Evolutionary conservation across 2,329 filamentous ascomycete genomes (phyloP).

Genomic region (Aspergillus aculeatinus): DNA sequence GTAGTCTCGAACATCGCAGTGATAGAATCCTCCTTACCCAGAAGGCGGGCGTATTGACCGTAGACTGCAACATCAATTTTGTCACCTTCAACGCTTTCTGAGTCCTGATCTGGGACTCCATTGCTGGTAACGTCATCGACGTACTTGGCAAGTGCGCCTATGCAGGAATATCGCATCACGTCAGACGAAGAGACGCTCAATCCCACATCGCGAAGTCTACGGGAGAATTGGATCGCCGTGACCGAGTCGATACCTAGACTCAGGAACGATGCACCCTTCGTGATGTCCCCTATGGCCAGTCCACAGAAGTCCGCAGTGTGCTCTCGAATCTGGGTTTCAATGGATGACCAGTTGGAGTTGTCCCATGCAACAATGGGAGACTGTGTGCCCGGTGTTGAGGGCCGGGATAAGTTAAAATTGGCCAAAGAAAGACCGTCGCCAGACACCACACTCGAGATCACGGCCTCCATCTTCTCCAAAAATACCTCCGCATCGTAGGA

Average conservation of each 20-base stretch:
- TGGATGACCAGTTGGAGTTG: conserved; percentile 21
- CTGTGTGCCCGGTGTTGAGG: background rate
- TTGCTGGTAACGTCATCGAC: conserved; percentile 14
- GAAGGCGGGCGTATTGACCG: conserved; percentile 17
- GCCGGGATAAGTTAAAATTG: conserved; percentile 22
- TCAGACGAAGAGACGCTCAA: conserved; percentile 35
- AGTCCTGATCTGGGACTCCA: conserved; percentile 7
- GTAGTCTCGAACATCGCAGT: conserved; percentile 57
- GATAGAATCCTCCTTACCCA: conserved; percentile 22
- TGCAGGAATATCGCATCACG: conserved; percentile 34
- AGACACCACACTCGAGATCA: conserved; percentile 27
- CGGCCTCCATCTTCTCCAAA: conserved; percentile 34
- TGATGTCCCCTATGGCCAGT: conserved; percentile 22
- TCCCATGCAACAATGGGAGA: conserved; percentile 18
- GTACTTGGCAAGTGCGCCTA: conserved; percentile 26
- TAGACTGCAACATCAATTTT: conserved; percentile 12
- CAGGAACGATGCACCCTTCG: conserved; percentile 34
- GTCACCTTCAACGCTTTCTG: background rate
- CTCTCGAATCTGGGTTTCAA: conserved; percentile 25
- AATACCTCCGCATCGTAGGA: conserved; percentile 24
- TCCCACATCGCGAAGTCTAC: conserved; percentile 27
- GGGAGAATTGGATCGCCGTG: conserved; percentile 34
- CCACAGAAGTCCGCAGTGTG: conserved; percentile 25
- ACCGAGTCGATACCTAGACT: conserved; percentile 36
- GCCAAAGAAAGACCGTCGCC: conserved; percentile 26